phyloP scores from a whole-genome alignment of 169 alveolate genomes.

The Theileria sp. region DNA sequence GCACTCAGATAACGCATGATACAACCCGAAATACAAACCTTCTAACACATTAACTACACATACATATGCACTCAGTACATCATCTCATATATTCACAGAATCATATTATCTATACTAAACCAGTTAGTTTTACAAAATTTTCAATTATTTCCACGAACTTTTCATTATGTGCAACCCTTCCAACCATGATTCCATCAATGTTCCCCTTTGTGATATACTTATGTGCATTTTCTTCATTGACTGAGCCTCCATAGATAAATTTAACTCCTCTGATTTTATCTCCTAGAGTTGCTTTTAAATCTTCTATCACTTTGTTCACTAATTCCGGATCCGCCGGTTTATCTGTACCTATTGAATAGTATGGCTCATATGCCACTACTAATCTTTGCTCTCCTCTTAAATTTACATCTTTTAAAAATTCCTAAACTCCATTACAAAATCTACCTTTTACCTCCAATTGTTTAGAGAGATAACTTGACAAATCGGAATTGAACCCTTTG shows the following conservation, averaged over 20 bases:
- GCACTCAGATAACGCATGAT: conserved; percentile 12
- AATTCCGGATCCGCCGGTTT: conserved; percentile 39
- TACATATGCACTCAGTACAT: neutral
- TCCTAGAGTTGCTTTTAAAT: neutral
- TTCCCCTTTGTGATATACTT: conserved; percentile 11
- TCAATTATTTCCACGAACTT: conserved; percentile 15
- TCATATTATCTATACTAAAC: neutral
- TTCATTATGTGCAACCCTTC: conserved; percentile 41
- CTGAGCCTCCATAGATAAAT: conserved; percentile 59
- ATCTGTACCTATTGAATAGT: conserved; percentile 41
- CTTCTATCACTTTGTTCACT: conserved; percentile 24
- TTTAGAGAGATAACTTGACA: conserved; percentile 1
- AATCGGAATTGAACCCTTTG: neutral
- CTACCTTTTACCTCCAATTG: conserved; percentile 29
- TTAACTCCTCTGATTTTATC: neutral
- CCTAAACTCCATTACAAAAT: neutral
- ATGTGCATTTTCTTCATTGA: conserved; percentile 19
- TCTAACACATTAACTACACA: neutral
- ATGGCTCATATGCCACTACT: conserved; percentile 61
- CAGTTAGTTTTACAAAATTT: neutral
- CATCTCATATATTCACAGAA: neutral
- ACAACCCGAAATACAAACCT: neutral
- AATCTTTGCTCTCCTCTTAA: conserved; percentile 18
- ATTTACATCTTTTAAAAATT: conserved; percentile 6
- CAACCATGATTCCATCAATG: conserved; percentile 54